Evolutionary conservation across 2,329 filamentous ascomycete species (phyloP), one percentile per base, ranked within the genome.

Genomic region (Neonectria neomacrospora): DNA sequence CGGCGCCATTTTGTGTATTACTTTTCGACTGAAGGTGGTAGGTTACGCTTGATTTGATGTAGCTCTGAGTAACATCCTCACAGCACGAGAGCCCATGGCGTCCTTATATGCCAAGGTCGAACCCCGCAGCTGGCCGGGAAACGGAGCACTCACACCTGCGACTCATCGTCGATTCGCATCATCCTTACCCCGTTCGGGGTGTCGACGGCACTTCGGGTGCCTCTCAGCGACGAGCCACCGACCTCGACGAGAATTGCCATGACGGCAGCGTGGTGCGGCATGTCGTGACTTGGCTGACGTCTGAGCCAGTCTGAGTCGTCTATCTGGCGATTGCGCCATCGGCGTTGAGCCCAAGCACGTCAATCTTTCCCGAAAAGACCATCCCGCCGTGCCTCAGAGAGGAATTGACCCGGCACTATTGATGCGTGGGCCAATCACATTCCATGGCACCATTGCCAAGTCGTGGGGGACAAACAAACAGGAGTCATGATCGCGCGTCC

Each of bases 1-100:
- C 12, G 68, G 68, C n/a, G 65, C 67, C 68, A 71, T 71, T 1
- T 55, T 54, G 48, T 48, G 7, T 26, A 22, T 9, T 12, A 20
- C n/a, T 6, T 16, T 7, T 47, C 5, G 18, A 44, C 30, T 18
- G 4, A 30, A 18, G n/a, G 5, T n/a, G 6, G 3, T 16, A 8
- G 11, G 16, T 12, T 18, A 37, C 2, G 16, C n/a, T 32, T 20
- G 28, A 20, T 12, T 20, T 22, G 26, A 9, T 32, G 10, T 3
- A 14, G 5, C 14, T 8, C 11, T 47, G 16, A 26, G 16, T 16
- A 16, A 16, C 2, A 26, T 0, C 16, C 2, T 47, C 23, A 26
- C 23, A n/a, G 18, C 8, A 12, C 16, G 22, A 18, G 28, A 32
- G 47, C 2, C 18, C 26, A 14, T 3, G 3, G 10, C 16, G 47